These are phyloP conservation scores for Fusarium phyllophilum DNA, from an alignment of 2,329 filamentous ascomycete genomes.

Conservation along the genomic window DNA sequence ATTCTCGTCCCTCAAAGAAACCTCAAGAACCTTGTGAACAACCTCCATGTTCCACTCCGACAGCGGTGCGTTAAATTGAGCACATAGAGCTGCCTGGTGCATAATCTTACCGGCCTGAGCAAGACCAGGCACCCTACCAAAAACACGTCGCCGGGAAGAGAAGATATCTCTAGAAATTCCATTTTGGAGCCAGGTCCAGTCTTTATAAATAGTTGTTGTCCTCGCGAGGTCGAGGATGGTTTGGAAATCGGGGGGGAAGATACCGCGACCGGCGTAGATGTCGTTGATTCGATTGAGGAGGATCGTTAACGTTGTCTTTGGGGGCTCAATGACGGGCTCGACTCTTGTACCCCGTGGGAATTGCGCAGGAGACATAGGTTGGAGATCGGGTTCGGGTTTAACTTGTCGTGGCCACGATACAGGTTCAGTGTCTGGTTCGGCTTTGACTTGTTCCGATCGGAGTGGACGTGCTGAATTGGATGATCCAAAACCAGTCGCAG, in stretches of 20 bases:
- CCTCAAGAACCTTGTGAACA: neutral
- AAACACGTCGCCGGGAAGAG: neutral
- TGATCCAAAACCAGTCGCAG: neutral
- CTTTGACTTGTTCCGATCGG: neutral
- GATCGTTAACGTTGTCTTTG: neutral
- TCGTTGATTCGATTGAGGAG: neutral
- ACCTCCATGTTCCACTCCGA: neutral
- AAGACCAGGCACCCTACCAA: neutral
- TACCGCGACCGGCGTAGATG: neutral
- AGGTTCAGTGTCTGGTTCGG: neutral
- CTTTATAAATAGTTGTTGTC: neutral
- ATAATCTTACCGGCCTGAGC: neutral
- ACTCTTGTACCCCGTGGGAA: neutral
- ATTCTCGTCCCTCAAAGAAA: neutral
- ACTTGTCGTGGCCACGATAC: neutral
- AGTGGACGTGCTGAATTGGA: neutral
- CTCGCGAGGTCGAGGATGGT: neutral
- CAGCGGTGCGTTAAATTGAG: neutral
- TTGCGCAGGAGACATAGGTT: neutral
- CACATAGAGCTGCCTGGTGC: neutral
- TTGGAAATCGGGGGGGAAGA: neutral
- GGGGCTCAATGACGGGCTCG: neutral
- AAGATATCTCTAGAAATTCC: neutral
- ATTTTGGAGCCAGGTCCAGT: neutral
- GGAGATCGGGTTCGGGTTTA: neutral